Evolutionary conservation across 1,284 basidiomycete species (phyloP), one percentile per base, ranked within the genome.

Genomic region (Cystobasidiaceae sp.): DNA sequence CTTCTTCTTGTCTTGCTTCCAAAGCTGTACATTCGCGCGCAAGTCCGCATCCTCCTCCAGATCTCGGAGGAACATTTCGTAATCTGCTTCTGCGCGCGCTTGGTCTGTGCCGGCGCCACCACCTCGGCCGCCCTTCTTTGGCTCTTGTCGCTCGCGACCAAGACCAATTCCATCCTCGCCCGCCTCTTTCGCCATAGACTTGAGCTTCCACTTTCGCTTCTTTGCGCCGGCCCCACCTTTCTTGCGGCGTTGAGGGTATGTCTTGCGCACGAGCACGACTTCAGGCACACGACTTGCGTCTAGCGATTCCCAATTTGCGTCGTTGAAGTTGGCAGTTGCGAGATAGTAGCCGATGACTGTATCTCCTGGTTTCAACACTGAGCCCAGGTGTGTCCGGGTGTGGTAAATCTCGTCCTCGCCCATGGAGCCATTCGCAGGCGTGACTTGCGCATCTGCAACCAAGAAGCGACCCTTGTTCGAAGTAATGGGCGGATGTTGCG

Each of bases 31-130:
- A 17, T 85, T 85, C 17, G 83, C 82, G 56, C 94, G 84, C 82
- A 97, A 81, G 81, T 97, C 94, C 55, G 89, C 87, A 79, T 98
- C 94, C 78, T 98, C 94, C 78, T 97, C 94, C 64, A 98, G 78
- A 73, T 97, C 93, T 56, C 90, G 84, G 78, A 98, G 80, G 85
- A 98, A 98, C 68, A 91, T 73, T 80, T 97, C 94, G 77, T 97
- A 98, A 75, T 97, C 94, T 75, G 90, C 86, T 75, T 97, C 93
- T 68, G 97, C 90, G 80, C 93, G 93, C 80, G 85, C 88, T 78
- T 88, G 84, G 77, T 97, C 93, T 19, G 41, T 28, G 41, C 67
- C n/a, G n/a, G n/a, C n/a, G n/a, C n/a, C n/a, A n/a, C n/a, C 25
- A 8, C 73, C 75, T 17, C 72, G 70, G 0, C 70, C 69, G 27